Conservation (phyloP, 441 rosid genomes). For the Adansonia madagascariensis region DNA sequence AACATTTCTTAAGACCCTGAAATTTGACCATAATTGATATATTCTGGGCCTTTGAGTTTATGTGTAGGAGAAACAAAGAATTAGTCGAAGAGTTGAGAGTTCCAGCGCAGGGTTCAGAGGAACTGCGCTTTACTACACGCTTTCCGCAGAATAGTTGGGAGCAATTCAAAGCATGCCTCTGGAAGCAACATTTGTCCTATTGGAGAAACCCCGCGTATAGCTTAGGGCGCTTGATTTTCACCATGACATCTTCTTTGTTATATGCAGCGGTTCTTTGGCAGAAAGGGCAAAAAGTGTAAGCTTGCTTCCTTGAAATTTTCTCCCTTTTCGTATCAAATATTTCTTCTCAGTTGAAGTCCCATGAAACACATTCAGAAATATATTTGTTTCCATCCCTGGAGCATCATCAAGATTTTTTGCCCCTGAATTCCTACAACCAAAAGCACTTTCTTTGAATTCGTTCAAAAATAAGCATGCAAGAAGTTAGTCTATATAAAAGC, state of each 20-base stretch:
- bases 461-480: neutral
- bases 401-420: neutral
- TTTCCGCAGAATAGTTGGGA: slow-evolving; percentile 49
- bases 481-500: no score
- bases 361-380: neutral
- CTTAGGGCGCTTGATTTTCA: slow-evolving; percentile 38
- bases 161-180: slow-evolving; percentile 65
- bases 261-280: slow-evolving; percentile 51
- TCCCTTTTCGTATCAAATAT: neutral
- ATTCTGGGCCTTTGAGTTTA: neutral
- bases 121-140: slow-evolving; percentile 41
- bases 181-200: slow-evolving; percentile 68
- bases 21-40: neutral
- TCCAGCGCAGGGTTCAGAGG: slow-evolving; percentile 41
- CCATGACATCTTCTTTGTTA: slow-evolving; percentile 40
- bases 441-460: neutral
- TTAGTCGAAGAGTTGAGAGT: slow-evolving; percentile 39
- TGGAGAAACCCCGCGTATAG: slow-evolving; percentile 59
- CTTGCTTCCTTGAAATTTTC: neutral
- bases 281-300: slow-evolving; percentile 51
- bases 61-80: slow-evolving; percentile 43
- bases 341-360: neutral
- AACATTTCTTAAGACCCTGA: neutral
- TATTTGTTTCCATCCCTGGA: neutral
- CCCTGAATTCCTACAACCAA: neutral